Evolutionary conservation across 352 stramenopile genomes (phyloP), one percentile per base, ranked within the genome.

Genomic region (Phytophthora colocasiae): DNA sequence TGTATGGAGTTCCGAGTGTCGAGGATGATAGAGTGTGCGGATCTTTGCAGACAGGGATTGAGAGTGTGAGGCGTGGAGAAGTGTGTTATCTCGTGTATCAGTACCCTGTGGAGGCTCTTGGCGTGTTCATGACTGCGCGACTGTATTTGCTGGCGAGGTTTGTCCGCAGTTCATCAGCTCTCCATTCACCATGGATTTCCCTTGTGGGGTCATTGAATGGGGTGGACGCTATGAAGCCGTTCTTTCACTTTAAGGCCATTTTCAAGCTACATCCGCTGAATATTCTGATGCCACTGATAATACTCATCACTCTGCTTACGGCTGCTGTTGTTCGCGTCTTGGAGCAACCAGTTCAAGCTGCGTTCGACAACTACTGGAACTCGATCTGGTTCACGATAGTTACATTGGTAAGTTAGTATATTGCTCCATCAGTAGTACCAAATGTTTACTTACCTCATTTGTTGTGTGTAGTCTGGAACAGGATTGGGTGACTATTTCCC

Each of bases 181-280:
- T 93, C 14, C 88, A 93, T 72, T 93, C 84, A 12, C 84, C 88
- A 36, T 93, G 84, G 84, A 84, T 90, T 39, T 80, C 82, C 12
- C 87, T 91, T 11, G 73, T 93, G 31, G 84, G 84, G 0, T 82
- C 82, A 11, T 58, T 93, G 22, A 90, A 93, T 48, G 83, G 89
- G n/a, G 76, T 93, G 54, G 86, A 93, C 48, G 75, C 82, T 7
- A 88, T 91, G 82, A 74, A 68, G n/a, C 84, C 84, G 6, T 89
- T 88, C 47, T 93, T 93, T 47, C 84, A 93, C 58, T 93, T 93
- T 61, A 91, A 91, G 40, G 77, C 82, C 32, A 78, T 93, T 17
- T 93, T 93, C 66, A 91, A 89, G 63, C 80, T 89, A 38, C 72
- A 72, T 7, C 84, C 84, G 27, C 66, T 91, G 34, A 75, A 82